Conservation (phyloP, 2,329 filamentous ascomycete species). For the Hymenoscyphus occultus region DNA sequence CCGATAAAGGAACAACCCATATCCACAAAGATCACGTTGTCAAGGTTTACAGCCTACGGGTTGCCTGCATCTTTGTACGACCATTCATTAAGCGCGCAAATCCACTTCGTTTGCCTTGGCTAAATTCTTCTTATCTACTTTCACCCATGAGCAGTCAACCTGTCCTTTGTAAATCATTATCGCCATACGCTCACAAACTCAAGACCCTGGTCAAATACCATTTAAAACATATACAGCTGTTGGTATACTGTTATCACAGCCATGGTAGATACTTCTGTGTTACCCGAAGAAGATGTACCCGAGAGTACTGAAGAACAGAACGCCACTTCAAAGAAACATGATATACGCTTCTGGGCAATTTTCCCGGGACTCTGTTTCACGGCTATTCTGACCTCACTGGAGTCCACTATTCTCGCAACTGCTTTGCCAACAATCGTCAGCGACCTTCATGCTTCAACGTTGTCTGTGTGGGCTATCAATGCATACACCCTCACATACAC, state of each 20-base stretch:
- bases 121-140: neutral
- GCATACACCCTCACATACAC: constrained; percentile 46
- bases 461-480: constrained; percentile 54
- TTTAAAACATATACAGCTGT: neutral
- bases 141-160: neutral
- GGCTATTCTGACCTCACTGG: neutral
- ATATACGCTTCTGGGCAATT: neutral
- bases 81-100: neutral
- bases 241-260: neutral
- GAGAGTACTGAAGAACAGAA: neutral
- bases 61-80: too few species aligned
- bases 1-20: too few species aligned
- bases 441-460: constrained; percentile 42
- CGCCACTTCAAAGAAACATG: neutral
- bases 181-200: neutral
- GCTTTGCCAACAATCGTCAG: constrained; percentile 41
- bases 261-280: neutral
- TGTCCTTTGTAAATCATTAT: neutral
- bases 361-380: constrained; percentile 4
- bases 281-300: neutral
- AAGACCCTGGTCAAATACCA: neutral
- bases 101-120: neutral
- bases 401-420: constrained; percentile 38
- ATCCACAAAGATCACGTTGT: too few species aligned
- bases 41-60: too few species aligned